A percentile compares a stretch with the other conserved stretches of the same genome.
phyloP scores from a whole-genome alignment of 2,329 filamentous ascomycete genomes.

The Colletotrichum spaethianum region DNA sequence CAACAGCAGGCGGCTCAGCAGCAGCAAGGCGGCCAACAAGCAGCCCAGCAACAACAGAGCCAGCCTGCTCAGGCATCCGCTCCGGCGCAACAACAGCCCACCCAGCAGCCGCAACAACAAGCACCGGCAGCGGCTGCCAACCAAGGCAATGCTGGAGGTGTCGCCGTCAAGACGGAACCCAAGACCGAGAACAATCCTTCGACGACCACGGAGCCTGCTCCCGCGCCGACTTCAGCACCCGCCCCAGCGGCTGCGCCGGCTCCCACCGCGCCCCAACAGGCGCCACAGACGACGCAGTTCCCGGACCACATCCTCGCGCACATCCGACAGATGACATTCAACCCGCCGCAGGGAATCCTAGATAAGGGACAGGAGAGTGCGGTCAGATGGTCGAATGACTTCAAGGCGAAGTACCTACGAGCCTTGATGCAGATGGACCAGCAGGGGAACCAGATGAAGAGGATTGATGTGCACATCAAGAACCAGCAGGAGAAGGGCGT shows the following conservation, averaged over 20 bases:
- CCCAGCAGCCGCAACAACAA: conserved; percentile 39
- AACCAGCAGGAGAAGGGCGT: conserved; percentile 61
- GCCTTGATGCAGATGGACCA: conserved; percentile 66
- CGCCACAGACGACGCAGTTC: conserved; percentile 51
- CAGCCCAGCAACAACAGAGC: conserved; percentile 23
- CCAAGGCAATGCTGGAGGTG: conserved; percentile 24
- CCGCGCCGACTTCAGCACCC: conserved; percentile 24
- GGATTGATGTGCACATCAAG: conserved; percentile 59
- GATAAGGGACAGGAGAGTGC: conserved; percentile 61
- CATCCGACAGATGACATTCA: conserved; percentile 63
- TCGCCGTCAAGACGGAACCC: conserved; percentile 32
- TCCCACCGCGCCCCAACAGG: conserved; percentile 28
- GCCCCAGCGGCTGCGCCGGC: conserved; percentile 27
- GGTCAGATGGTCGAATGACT: conserved; percentile 63
- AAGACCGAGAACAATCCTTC: conserved; percentile 28
- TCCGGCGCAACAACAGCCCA: conserved; percentile 44
- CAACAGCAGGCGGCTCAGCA: conserved; percentile 46
- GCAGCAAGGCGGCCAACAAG: conserved; percentile 40
- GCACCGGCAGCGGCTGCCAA: conserved; percentile 27
- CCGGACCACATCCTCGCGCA: conserved; percentile 63
- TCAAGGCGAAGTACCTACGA: conserved; percentile 62
- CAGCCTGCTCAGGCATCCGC: conserved; percentile 41
- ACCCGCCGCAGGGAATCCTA: conserved; percentile 55
- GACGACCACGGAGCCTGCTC: conserved; percentile 34
- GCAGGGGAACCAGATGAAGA: conserved; percentile 56